phyloP scores from a whole-genome alignment of 2,329 filamentous ascomycete species.

The Colletotrichum echinochloae region DNA sequence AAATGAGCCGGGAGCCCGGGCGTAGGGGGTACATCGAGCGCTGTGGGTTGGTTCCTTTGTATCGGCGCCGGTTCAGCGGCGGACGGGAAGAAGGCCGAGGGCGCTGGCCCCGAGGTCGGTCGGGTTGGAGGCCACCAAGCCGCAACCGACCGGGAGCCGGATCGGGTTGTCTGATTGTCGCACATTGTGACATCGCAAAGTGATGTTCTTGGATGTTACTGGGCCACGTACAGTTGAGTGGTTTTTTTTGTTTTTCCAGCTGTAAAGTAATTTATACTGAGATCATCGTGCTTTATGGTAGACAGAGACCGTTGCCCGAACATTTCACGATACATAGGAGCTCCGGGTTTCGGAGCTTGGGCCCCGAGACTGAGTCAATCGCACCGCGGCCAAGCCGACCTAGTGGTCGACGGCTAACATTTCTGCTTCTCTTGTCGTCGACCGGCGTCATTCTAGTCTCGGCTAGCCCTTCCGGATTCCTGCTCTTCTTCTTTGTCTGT shows the following conservation, averaged over 20 bases:
- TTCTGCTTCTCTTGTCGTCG: no score
- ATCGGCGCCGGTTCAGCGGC: constrained; percentile 14
- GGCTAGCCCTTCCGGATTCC: neutral
- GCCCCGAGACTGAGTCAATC: neutral
- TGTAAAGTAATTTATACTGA: neutral
- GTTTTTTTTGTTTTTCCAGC: neutral
- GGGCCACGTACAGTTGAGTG: fast-evolving
- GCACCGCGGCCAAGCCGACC: neutral
- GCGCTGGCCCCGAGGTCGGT: constrained; percentile 29
- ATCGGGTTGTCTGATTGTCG: constrained; percentile 17
- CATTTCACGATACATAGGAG: no score
- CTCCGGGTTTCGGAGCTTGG: constrained; percentile 1
- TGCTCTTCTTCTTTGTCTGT: neutral
- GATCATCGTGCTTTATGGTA: neutral
- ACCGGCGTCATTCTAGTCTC: neutral
- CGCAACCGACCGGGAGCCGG: constrained; percentile 16
- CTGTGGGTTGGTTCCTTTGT: neutral
- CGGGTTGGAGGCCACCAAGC: constrained; percentile 16
- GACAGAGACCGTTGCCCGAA: neutral
- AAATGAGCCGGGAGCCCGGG: constrained; percentile 21
- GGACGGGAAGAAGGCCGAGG: constrained; percentile 27
- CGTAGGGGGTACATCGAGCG: constrained; percentile 21
- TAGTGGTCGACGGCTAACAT: neutral
- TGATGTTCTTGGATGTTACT: no score
- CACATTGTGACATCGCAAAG: no score